These are phyloP conservation scores for Ormosia semicastrata DNA, from an alignment of 306 rosid species.

Conservation along the genomic window DNA sequence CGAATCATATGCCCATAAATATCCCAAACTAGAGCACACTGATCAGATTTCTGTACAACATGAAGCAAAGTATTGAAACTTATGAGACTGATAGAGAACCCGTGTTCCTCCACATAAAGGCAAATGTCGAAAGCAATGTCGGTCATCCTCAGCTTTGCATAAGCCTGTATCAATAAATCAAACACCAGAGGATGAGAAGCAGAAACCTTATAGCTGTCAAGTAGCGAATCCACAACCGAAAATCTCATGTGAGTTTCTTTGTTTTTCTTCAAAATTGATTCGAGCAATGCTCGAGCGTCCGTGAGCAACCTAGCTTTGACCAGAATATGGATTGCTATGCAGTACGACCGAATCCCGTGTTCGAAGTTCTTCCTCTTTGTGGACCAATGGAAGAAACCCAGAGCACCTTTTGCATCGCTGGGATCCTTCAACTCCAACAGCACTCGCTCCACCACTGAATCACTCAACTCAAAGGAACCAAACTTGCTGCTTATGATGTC, in stretches of 20 bases:
- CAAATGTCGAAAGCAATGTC: slow-evolving; percentile 53
- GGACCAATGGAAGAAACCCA: slow-evolving; percentile 83
- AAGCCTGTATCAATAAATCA: slow-evolving; percentile 60
- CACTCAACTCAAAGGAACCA: slow-evolving; percentile 33
- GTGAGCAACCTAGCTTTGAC: slow-evolving; percentile 48
- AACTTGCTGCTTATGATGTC: slow-evolving; percentile 46
- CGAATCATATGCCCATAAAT: slow-evolving; percentile 74
- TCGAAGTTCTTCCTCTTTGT: slow-evolving; percentile 39
- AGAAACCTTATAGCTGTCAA: slow-evolving; percentile 39
- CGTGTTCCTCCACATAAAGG: slow-evolving; percentile 44
- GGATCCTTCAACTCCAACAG: slow-evolving; percentile 56
- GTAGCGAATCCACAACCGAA: slow-evolving; percentile 54
- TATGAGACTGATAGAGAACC: slow-evolving; percentile 45
- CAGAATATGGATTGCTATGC: slow-evolving; percentile 52
- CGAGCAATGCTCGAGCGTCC: slow-evolving; percentile 68
- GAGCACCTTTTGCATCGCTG: slow-evolving; percentile 62
- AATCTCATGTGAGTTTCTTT: background rate
- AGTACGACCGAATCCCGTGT: slow-evolving; percentile 56
- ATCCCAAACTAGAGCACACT: slow-evolving; percentile 49
- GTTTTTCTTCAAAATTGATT: slow-evolving; percentile 41
- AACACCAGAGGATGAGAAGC: slow-evolving; percentile 56
- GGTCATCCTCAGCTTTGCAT: slow-evolving; percentile 55
- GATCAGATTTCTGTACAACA: slow-evolving; percentile 51
- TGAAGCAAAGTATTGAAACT: slow-evolving; percentile 67
- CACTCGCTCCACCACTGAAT: slow-evolving; percentile 42